Base-by-base conservation (phyloP, 768 basidiomycete genomes). In the Macrolepiota albuminosa region DNA sequence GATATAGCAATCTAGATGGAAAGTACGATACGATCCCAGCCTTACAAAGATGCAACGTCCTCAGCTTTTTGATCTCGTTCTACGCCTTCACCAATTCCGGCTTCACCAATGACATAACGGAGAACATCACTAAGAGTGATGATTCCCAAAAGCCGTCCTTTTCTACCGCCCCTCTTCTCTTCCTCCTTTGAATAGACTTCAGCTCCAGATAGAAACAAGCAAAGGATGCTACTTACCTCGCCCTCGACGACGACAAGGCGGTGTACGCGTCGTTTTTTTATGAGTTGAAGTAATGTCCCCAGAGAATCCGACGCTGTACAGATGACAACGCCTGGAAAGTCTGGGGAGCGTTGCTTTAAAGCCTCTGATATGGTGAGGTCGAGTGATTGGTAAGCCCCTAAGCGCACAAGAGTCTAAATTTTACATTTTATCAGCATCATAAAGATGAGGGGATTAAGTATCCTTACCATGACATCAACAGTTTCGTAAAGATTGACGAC, bases 401-500 rank as follows among this genome's bases (percentile, higher is more conserved):
- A 82, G 42, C 94, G 87, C 46, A 99, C 94, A 33, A 99, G 87
- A 7, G 95, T 97, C 94, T 98, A 69, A 45, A 59, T 31, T 34
- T 9, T 13, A 40, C 58, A 59, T 31, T 34, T 9, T 13, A 40
- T 60, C 52, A 61, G 40, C n/a, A 61, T 56, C 49, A 39, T 21
- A 26, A 26, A 54, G 39, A 37, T 18, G 34, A 29, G 29, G 24
- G 13, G 49, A 37, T 46, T 52, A 63, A 13, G 29, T 29, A 18
- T 50, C 18, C 40, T 80, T 73, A 97, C 95, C 62, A 98, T 96
- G 53, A 99, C 96, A 78, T 99, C 97, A 26, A 99, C 97, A 6
- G 97, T 98, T 75, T 99, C 97, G 70, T 98, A 99, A 51, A 99
- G 75, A 70, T 99, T 95, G 64, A 98, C 82, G 45, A 99, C 97